Conservation (phyloP, 2,329 filamentous ascomycete species). For the Ceratocystis eucalypticola region DNA sequence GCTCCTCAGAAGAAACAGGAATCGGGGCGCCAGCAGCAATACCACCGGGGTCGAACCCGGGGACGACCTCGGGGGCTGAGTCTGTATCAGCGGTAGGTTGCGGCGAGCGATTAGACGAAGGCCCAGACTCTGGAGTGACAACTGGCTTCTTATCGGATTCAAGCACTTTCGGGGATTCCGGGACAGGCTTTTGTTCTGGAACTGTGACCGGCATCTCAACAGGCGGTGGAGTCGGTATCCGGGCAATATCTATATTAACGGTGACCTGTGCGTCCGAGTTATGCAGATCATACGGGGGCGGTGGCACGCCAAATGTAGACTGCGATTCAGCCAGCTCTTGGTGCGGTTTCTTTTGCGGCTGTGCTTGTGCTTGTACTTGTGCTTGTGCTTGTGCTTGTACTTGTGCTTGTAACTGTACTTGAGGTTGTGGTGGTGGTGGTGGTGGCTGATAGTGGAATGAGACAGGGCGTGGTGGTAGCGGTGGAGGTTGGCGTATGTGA, state of each 20-base stretch:
- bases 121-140: background rate
- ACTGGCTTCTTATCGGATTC: background rate
- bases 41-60: background rate
- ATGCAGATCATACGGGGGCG: background rate
- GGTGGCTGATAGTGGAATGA: background rate
- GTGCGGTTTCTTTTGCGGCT: no score
- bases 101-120: background rate
- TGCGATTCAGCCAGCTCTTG: background rate
- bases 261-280: background rate
- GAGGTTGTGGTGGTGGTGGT: background rate
- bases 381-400: no score
- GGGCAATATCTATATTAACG: background rate
- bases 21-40: background rate
- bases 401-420: background rate
- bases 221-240: background rate
- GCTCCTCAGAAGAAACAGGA: conserved; percentile 5
- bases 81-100: background rate
- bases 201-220: conserved; percentile 4
- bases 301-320: background rate
- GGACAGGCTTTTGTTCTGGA: background rate
- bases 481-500: background rate
- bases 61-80: background rate
- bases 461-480: background rate
- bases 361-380: no score
- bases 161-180: background rate